Evolutionary conservation across 345 rosid genomes (phyloP), one percentile per base, ranked within the genome.

Genomic region (Moringa oleifera): DNA sequence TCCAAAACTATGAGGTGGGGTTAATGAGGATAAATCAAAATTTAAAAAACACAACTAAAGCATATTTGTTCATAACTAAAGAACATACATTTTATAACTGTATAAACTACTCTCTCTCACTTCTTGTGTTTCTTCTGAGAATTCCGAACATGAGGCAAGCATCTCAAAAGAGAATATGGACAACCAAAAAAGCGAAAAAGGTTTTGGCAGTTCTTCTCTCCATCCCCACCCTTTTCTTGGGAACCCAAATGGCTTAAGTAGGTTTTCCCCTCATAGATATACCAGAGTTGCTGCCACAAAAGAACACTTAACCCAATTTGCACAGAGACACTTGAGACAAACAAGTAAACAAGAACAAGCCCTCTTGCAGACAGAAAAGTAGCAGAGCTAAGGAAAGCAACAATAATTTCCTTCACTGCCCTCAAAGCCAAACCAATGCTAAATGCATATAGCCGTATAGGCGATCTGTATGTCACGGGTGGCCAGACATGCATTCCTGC

Each of bases 251-350:
- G 91, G 75, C 83, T 78, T 6, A 88, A 75, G 71, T 86, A 91
- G 28, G 96, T 91, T 71, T 79, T 71, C 36, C 97, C 97, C 71
- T 78, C 85, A n/a, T 81, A 87, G 53, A 90, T 85, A 62, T 78
- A 90, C 69, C 63, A 81, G 19, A 90, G 87, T 71, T 90, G 96
- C 74, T 91, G 97, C 94, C 91, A 87, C 24, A 90, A 73, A 63
- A 93, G 91, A 61, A 86, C 77, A 58, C 79, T 75, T 51, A 87
- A 74, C 51, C 97, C 97, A 10, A 83, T 73, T 73, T 83, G 81
- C 71, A 93, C 85, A 10, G 96, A 82, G 55, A 81, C 61, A 61
- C 94, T 84, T 0, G 93, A 72, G 69, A 89, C 60, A 73, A 86
- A 76, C 23, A 93, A 86, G 73, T 87, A 93, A 55, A 93, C 82